Base-by-base conservation (phyloP, 1,284 basidiomycete species). In the Tremellales sp. region DNA sequence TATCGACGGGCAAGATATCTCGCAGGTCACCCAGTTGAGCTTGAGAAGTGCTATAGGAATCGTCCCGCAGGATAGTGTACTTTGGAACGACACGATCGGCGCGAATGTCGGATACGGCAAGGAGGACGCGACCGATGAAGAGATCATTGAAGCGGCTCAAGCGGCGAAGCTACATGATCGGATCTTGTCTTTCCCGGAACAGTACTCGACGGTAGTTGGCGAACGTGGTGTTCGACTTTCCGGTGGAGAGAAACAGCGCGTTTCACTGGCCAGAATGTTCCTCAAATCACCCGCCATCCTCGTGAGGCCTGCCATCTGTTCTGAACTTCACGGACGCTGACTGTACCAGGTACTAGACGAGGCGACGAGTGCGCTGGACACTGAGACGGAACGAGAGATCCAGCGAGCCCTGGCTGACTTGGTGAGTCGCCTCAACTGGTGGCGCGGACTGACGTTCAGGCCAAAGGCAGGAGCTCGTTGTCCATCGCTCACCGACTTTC, bases 151-250 rank as follows among this genome's bases (percentile, higher is more conserved):
- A 54, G 94, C 85, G 3, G 86, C 92, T 39, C 78, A 78, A 70
- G 85, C 86, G 67, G 94, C 96, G 22, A 88, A 86, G 62, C 85
- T 97, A 19, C 87, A 93, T 62, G 78, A 86, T 13, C 84, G 89
- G 29, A 83, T 98, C 45, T 75, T 81, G 76, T 78, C 81, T 33
- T 77, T 98, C 41, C 89, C 91, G 0, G 87, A 93, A 29, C 60
- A 85, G 42, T 98, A 97, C 74, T 70, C 76, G 42, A 97, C 94
- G 4, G 84, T 87, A 61, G 96, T 98, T 2, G 96, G 94, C 0
- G 94, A 98, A 74, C 77, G 94, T n/a, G 94, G 94, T 2, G 73
- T 97, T 60, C 94, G 97, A 87, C 87, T 98, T 43, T 92, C 88
- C n/a, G 94, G 94, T 0, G 94, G 96, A 0, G 94, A 98, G 79